phyloP scores from a whole-genome alignment of 2,329 filamentous ascomycete genomes.

The Incumbomyces lentus region DNA sequence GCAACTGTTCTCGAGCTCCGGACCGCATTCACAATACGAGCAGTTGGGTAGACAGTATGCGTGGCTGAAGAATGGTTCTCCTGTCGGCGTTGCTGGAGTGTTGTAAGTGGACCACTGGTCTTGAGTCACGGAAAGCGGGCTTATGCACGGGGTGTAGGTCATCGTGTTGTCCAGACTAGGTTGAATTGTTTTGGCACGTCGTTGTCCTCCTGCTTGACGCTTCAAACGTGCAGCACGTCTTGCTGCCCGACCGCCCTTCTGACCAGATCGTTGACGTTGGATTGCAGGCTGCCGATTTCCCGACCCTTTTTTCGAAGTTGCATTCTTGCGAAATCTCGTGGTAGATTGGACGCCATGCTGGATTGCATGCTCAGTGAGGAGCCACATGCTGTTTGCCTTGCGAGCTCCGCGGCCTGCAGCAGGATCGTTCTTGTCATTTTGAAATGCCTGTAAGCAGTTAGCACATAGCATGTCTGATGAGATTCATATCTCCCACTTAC shows the following conservation, averaged over 20 bases:
- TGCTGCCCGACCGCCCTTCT: conserved; percentile 31
- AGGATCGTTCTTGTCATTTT: conserved; percentile 23
- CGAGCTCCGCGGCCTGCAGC: conserved; percentile 37
- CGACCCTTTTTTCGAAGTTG: conserved; percentile 29
- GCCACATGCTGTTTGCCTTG: conserved; percentile 66
- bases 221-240: conserved; percentile 25
- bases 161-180: neutral
- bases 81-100: conserved; percentile 2
- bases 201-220: conserved; percentile 7
- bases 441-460: conserved; percentile 25
- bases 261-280: conserved; percentile 32
- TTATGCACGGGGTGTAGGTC: neutral
- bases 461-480: conserved; percentile 3
- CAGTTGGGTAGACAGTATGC: neutral
- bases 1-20: neutral
- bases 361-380: conserved; percentile 60
- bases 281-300: conserved; percentile 29
- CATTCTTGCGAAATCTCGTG: conserved; percentile 55
- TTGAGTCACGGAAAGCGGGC: neutral
- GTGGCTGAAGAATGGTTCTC: conserved; percentile 1
- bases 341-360: conserved; percentile 70
- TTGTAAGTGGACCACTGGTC: conserved; percentile 5
- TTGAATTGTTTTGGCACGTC: neutral
- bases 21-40: conserved; percentile 5
- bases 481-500: conserved; percentile 43